Percentiles rank a stretch among this genome's conserved stretches.
These are phyloP conservation scores for Suillus variegatus DNA, from an alignment of 768 basidiomycete genomes.

Conservation along the genomic window DNA sequence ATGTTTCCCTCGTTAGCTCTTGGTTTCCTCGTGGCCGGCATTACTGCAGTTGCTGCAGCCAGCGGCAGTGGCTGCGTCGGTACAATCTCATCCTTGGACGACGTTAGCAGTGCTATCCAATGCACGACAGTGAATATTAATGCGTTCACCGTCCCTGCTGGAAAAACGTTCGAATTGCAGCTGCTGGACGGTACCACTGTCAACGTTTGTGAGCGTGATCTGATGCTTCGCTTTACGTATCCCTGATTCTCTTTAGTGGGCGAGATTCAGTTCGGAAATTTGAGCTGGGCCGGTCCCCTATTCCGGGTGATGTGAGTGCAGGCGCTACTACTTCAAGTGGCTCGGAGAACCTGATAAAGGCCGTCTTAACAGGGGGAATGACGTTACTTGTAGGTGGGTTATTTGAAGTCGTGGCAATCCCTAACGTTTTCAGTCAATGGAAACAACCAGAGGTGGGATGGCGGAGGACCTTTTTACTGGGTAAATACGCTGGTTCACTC, in stretches of 20 bases:
- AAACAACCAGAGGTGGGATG: slow-evolving; percentile 42
- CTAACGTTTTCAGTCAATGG: slow-evolving; percentile 34
- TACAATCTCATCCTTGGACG: slow-evolving; percentile 53
- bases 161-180: slow-evolving; percentile 47
- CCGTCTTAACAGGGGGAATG: slow-evolving; percentile 39
- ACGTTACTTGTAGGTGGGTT: slow-evolving; percentile 46
- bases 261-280: slow-evolving; percentile 55
- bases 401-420: background rate
- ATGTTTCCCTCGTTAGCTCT: slow-evolving; percentile 16
- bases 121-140: slow-evolving; percentile 63
- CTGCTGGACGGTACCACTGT: slow-evolving; percentile 54
- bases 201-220: slow-evolving; percentile 49
- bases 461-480: slow-evolving; percentile 47
- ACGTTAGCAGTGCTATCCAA: slow-evolving; percentile 50
- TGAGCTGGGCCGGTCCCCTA: slow-evolving; percentile 54
- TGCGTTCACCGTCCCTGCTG: slow-evolving; percentile 57
- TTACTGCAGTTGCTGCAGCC: slow-evolving; percentile 17
- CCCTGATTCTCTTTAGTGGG: slow-evolving; percentile 42
- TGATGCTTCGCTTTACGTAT: background rate
- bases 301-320: slow-evolving; percentile 48
- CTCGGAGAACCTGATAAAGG: background rate
- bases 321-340: background rate
- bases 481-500: slow-evolving; percentile 19
- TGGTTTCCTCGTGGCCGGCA: slow-evolving; percentile 20
- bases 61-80: slow-evolving; percentile 40